Evolutionary conservation across 345 rosid species (phyloP).

Genomic region (Cardamine chenopodiifolia): DNA sequence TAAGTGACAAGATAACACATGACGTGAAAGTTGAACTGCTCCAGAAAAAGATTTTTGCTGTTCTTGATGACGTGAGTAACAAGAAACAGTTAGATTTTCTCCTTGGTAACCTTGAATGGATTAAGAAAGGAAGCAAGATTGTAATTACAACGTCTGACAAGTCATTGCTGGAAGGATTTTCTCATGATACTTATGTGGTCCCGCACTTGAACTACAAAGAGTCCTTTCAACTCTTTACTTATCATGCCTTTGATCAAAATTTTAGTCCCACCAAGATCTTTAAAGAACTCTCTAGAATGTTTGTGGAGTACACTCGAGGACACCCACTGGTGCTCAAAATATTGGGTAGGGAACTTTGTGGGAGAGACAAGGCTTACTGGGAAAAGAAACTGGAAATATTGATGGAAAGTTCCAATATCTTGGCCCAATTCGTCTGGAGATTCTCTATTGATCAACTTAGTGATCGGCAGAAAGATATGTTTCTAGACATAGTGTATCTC

Average conservation of each 20-base stretch:
- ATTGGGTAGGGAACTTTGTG: conserved; percentile 12
- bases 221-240: conserved; percentile 12
- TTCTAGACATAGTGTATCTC: conserved; percentile 22
- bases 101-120: background rate
- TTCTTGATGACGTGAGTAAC: conserved; percentile 18
- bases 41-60: background rate
- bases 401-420: background rate
- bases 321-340: conserved; percentile 40
- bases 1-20: background rate
- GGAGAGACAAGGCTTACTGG: conserved; percentile 16
- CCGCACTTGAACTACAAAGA: background rate
- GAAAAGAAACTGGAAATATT: background rate
- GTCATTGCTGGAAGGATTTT: background rate
- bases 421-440: background rate
- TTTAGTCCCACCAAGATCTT: background rate
- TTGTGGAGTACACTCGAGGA: conserved; percentile 23
- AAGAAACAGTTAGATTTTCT: conserved; percentile 10
- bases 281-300: background rate
- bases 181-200: background rate
- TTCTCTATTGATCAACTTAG: conserved; percentile 36
- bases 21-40: background rate
- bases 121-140: conserved; percentile 15
- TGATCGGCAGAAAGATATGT: conserved; percentile 7
- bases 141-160: conserved; percentile 13
- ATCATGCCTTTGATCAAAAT: background rate